Conservation (phyloP, 2,329 filamentous ascomycete genomes). For the Aspergillus persii region DNA sequence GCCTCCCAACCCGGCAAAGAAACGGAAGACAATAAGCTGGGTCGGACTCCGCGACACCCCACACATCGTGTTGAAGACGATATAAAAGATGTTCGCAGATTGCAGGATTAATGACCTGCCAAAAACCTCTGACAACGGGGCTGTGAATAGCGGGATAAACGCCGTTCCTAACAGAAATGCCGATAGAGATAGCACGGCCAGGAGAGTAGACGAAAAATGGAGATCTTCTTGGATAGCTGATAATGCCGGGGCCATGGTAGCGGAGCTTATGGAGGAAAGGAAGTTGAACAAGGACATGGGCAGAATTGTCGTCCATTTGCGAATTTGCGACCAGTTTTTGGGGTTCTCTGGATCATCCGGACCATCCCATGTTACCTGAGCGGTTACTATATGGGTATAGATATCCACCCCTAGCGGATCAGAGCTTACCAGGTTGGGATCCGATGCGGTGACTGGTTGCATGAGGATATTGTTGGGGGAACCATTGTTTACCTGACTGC, state of each 20-base stretch:
- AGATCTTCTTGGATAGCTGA: constrained; percentile 53
- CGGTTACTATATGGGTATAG: too few species aligned
- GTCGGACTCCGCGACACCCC: constrained; percentile 32
- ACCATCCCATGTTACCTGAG: neutral
- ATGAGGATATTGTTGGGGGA: neutral
- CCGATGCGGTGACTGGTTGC: neutral
- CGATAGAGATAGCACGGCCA: neutral
- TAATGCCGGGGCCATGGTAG: constrained; percentile 56
- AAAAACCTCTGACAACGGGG: neutral
- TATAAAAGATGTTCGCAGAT: constrained; percentile 46
- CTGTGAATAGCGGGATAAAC: neutral
- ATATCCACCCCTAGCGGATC: too few species aligned
- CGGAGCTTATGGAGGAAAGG: constrained; percentile 61
- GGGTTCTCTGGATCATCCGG: constrained; percentile 49
- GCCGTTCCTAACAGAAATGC: neutral
- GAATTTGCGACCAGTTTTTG: constrained; percentile 53
- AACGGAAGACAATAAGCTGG: constrained; percentile 2
- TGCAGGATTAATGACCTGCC: neutral
- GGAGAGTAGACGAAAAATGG: neutral
- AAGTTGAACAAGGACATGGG: constrained; percentile 58
- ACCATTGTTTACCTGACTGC: neutral
- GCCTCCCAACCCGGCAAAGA: neutral
- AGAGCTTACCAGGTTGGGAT: neutral
- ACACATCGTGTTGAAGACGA: constrained; percentile 59
- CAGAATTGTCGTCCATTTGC: constrained; percentile 58